A percentile compares a stretch with the other conserved stretches of the same genome.
phyloP scores from a whole-genome alignment of 176 grass and related monocot genomes.

The Thinopyrum elongatum region DNA sequence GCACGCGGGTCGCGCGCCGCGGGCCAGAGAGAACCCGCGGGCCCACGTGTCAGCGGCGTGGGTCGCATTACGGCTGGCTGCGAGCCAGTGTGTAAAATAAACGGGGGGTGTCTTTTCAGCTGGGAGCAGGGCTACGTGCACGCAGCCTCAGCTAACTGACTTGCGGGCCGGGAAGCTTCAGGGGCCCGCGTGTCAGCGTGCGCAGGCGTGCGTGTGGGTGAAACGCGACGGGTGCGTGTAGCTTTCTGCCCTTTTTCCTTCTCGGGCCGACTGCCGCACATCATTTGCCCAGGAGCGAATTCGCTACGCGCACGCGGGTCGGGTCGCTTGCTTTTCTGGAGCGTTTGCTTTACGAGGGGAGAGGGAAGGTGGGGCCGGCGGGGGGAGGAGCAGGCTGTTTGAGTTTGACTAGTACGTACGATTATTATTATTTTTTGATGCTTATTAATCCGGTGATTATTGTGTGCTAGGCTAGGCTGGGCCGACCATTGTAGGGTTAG shows the following conservation, averaged over 20 bases:
- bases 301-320: conserved; percentile 4
- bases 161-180: accelerated
- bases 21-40: accelerated
- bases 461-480: background rate
- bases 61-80: background rate
- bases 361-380: background rate
- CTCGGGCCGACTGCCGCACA: background rate
- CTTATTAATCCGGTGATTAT: too few relatives aligned
- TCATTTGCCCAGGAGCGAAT: background rate
- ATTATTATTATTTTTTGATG: background rate
- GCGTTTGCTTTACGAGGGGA: background rate
- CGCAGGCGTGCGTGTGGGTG: too few relatives aligned
- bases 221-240: too few relatives aligned
- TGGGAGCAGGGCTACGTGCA: accelerated
- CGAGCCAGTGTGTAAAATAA: background rate
- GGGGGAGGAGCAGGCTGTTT: background rate
- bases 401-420: conserved; percentile 23
- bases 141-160: accelerated
- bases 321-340: background rate
- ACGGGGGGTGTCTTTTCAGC: background rate
- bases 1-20: background rate
- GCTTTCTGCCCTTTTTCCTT: too few relatives aligned
- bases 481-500: background rate
- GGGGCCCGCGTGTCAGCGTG: background rate
- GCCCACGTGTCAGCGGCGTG: background rate